phyloP scores from a whole-genome alignment of 495 filamentous ascomycete genomes.

The Aspergillus ostianus region DNA sequence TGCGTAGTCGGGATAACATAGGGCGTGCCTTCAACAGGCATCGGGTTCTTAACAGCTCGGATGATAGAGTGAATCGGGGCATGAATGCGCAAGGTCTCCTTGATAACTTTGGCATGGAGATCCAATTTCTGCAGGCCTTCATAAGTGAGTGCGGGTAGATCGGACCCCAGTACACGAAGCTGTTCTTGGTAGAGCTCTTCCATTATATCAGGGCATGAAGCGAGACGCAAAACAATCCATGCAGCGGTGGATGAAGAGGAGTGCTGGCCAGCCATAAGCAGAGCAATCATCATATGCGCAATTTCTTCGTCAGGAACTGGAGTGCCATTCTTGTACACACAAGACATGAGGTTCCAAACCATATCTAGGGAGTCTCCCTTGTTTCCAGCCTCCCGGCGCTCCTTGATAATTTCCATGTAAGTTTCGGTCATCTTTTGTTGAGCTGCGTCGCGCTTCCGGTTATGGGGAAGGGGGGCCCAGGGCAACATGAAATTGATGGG shows the following conservation, averaged over 20 bases:
- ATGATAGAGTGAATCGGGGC: constrained; percentile 65
- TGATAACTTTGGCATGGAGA: constrained; percentile 57
- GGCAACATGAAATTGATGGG: constrained; percentile 67
- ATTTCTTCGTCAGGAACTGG: constrained; percentile 60
- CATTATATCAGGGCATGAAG: constrained; percentile 52
- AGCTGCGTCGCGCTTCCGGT: constrained; percentile 58
- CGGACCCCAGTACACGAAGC: constrained; percentile 45
- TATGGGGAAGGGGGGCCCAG: constrained; percentile 61
- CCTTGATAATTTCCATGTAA: constrained; percentile 59
- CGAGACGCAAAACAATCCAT: constrained; percentile 61
- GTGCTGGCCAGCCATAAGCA: constrained; percentile 67
- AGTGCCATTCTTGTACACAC: constrained; percentile 60
- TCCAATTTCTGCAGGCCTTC: constrained; percentile 53
- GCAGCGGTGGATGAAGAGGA: constrained; percentile 58
- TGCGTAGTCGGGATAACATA: constrained; percentile 49
- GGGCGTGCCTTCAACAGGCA: constrained; percentile 46
- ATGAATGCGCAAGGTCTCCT: constrained; percentile 62
- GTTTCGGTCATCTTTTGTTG: constrained; percentile 56
- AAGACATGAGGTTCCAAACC: constrained; percentile 68
- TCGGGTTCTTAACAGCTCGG: constrained; percentile 59
- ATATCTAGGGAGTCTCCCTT: constrained; percentile 59
- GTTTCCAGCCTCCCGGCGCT: constrained; percentile 46
- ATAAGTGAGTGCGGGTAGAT: constrained; percentile 52
- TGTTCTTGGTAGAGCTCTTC: constrained; percentile 62
- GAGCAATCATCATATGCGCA: constrained; percentile 68